Evolutionary conservation across 1,284 basidiomycete genomes (phyloP).

Genomic region (Trichosporon sp.): DNA sequence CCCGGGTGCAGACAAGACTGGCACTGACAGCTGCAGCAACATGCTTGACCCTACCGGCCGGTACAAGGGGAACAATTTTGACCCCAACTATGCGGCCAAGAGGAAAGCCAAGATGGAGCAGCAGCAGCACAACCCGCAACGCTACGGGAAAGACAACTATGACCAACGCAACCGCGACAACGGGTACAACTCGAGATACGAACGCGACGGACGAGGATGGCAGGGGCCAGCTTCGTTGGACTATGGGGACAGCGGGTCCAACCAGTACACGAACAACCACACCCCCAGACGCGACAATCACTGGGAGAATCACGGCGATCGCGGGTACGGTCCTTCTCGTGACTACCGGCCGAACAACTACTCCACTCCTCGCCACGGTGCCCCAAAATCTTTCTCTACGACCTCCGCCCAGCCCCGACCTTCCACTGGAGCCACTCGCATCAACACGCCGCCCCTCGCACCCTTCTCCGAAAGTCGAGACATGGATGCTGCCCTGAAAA

Average conservation of each 20-base stretch:
- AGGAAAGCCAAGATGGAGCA: not conserved
- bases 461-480: not conserved
- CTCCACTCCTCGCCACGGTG: not conserved
- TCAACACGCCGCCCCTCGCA: not conserved
- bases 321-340: not conserved
- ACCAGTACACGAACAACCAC: not conserved
- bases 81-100: constrained; percentile 18
- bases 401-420: not conserved
- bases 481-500: not conserved
- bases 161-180: not conserved
- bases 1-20: too few species aligned
- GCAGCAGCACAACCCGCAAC: not conserved
- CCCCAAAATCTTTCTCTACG: too few species aligned
- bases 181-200: not conserved
- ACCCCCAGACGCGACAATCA: not conserved
- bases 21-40: not conserved
- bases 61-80: constrained; percentile 24
- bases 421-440: not conserved
- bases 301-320: not conserved
- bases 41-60: constrained; percentile 20
- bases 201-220: not conserved
- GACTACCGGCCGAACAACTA: not conserved
- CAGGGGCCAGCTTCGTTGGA: not conserved
- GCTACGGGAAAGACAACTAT: not conserved
- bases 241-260: not conserved